A percentile compares a stretch with the other conserved stretches of the same genome.
These are phyloP conservation scores for Hyaloscypha hepaticicola DNA, from an alignment of 495 filamentous ascomycete species.

Conservation along the genomic window DNA sequence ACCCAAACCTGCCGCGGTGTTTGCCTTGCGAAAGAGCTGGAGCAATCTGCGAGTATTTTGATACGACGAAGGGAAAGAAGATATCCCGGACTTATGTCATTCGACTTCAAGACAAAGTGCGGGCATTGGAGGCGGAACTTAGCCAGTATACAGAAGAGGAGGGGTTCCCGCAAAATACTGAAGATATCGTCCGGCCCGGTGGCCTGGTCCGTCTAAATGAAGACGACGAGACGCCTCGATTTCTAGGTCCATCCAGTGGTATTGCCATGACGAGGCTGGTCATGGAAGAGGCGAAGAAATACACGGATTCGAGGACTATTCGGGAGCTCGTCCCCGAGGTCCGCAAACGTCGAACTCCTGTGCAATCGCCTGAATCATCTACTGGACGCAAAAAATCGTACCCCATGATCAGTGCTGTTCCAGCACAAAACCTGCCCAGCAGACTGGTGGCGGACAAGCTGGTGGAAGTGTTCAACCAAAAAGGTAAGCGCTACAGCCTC, in stretches of 20 bases:
- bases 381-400: conserved; percentile 54
- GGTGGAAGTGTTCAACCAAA: conserved; percentile 75
- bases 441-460: conserved; percentile 66
- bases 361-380: conserved; percentile 41
- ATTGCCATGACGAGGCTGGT: conserved; percentile 91
- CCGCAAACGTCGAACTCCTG: conserved; percentile 24
- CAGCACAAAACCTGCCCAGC: conserved; percentile 67
- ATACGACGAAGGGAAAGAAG: conserved; percentile 73
- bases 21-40: conserved; percentile 90
- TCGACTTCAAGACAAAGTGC: conserved; percentile 78
- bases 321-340: conserved; percentile 81
- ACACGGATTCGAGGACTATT: conserved; percentile 79
- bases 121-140: conserved; percentile 73
- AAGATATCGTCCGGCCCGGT: conserved; percentile 78
- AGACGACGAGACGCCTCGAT: conserved; percentile 77
- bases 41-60: conserved; percentile 88
- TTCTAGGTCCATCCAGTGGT: conserved; percentile 87
- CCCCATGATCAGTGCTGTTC: conserved; percentile 72
- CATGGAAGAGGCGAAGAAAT: conserved; percentile 91
- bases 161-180: conserved; percentile 63
- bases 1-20: conserved; percentile 85
- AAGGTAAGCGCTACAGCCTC: conserved; percentile 53
- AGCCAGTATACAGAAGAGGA: conserved; percentile 59
- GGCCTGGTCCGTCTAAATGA: conserved; percentile 79
- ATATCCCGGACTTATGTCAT: conserved; percentile 87